Evolutionary conservation across 2,329 filamentous ascomycete species (phyloP), one percentile per base, ranked within the genome.

Genomic region (Parascedosporium putredinis): DNA sequence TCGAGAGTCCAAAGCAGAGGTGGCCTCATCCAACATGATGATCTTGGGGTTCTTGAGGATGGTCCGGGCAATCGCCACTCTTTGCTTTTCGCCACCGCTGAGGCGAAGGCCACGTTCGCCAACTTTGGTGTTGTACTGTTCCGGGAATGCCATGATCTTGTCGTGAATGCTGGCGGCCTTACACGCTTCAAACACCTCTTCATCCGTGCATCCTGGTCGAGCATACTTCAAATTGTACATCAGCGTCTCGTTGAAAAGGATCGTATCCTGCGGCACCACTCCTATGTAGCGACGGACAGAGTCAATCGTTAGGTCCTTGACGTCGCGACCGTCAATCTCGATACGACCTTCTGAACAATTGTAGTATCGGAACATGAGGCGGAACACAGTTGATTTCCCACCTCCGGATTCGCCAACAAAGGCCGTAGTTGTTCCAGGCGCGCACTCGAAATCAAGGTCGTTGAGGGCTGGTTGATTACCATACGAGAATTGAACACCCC

Each of bases 161-260:
- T 96, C 89, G 61, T 96, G 90, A 51, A 95, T 95, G 59, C 86
- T 91, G 16, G 90, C 89, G 22, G 88, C 88, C 54, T 79, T 78
- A 64, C 89, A 95, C 10, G 90, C 90, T 42, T 79, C 80, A 59
- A 81, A 86, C 2, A 95, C 82, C 24, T 95, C 82, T 56, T 91
- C 85, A 52, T 94, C 83, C 0, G 85, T 86, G 9, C 85, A 88
- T 24, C 76, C 66, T 40, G 87, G 86, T 55, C 91, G 91, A 52
- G 90, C 89, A 62, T 96, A 95, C 63, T 83, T 85, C 53, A 96
- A 72, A 62, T 96, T 96, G 69, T 95, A 95, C 88, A 95, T 93
- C 55, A 96, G 71, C 1, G 86, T 85, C 64, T 95, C 90, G 63
- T 95, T 95, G 75, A 96, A 96, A 42, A 96, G 73, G 5, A 95